Conservation (phyloP, 164 flowering plant genomes). For the Aristolochia fimbriata region DNA sequence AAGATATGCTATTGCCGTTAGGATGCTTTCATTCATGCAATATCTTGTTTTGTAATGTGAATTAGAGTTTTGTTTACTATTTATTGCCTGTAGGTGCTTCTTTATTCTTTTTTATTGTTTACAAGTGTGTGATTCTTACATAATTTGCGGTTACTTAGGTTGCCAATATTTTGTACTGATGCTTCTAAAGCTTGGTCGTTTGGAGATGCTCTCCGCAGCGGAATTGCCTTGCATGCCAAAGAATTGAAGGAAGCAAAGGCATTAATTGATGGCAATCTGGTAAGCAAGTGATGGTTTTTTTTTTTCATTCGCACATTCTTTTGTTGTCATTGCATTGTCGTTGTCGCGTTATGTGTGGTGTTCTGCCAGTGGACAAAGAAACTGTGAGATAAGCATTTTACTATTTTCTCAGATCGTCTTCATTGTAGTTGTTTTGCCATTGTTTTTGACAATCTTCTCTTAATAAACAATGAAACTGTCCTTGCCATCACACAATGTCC, state of each 20-base stretch:
- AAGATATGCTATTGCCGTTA: too few species aligned
- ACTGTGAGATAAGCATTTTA: too few species aligned
- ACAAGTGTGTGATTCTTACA: too few species aligned
- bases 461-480: too few species aligned
- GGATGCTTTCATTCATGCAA: too few species aligned
- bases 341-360: too few species aligned
- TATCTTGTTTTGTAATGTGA: too few species aligned
- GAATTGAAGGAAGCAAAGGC: slow-evolving; percentile 59
- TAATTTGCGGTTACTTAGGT: slow-evolving; percentile 21
- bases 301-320: neutral
- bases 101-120: too few species aligned
- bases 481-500: too few species aligned
- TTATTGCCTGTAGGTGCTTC: too few species aligned
- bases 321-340: neutral
- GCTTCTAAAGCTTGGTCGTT: slow-evolving; percentile 31
- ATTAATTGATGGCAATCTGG: slow-evolving; percentile 68
- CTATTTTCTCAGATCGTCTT: neutral
- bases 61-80: too few species aligned
- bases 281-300: slow-evolving; percentile 14
- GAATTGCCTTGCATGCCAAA: slow-evolving; percentile 42
- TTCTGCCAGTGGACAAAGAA: too few species aligned
- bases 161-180: slow-evolving; percentile 43
- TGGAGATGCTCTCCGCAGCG: slow-evolving; percentile 35
- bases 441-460: neutral
- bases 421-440: neutral